Percentiles rank a stretch among this genome's conserved stretches.
phyloP scores from a whole-genome alignment of 495 filamentous ascomycete genomes.

The Saxophila tyrrhenica region DNA sequence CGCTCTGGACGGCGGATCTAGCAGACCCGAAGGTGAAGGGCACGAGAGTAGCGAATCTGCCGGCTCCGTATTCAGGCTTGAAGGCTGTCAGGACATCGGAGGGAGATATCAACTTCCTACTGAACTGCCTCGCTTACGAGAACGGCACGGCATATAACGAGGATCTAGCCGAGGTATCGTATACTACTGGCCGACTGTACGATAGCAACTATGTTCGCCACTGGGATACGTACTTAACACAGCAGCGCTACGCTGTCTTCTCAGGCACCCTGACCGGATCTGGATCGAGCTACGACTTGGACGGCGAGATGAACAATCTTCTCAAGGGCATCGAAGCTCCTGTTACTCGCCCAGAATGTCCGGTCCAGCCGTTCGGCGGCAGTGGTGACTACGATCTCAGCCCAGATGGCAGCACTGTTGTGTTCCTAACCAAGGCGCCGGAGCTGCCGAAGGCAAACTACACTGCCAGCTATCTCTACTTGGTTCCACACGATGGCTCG shows the following conservation, averaged over 20 bases:
- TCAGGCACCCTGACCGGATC: conserved; percentile 29
- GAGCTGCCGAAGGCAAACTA: conserved; percentile 61
- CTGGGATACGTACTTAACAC: conserved; percentile 59
- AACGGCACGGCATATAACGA: conserved; percentile 49
- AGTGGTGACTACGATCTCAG: conserved; percentile 35
- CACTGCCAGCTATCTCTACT: conserved; percentile 68
- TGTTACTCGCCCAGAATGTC: conserved; percentile 28
- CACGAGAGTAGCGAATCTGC: conserved; percentile 13
- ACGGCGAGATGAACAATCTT: conserved; percentile 31
- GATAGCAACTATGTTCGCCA: conserved; percentile 62
- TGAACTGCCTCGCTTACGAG: conserved; percentile 43
- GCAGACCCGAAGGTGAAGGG: neutral
- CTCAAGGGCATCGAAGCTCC: conserved; percentile 35
- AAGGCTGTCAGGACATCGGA: conserved; percentile 18
- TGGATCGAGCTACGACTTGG: conserved; percentile 17
- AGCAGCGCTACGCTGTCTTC: conserved; percentile 38
- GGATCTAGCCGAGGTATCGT: conserved; percentile 42
- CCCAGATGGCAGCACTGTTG: conserved; percentile 24
- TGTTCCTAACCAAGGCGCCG: conserved; percentile 13
- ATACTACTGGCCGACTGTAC: conserved; percentile 54
- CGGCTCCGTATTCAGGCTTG: conserved; percentile 19
- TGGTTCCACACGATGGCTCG: conserved; percentile 50
- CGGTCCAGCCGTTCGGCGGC: conserved; percentile 35
- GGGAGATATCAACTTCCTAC: conserved; percentile 20
- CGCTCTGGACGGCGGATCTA: conserved; percentile 33